A percentile compares a stretch with the other conserved stretches of the same genome.
These are phyloP conservation scores for Recurvomyces mirabilis DNA, from an alignment of 495 filamentous ascomycete genomes.

Conservation along the genomic window DNA sequence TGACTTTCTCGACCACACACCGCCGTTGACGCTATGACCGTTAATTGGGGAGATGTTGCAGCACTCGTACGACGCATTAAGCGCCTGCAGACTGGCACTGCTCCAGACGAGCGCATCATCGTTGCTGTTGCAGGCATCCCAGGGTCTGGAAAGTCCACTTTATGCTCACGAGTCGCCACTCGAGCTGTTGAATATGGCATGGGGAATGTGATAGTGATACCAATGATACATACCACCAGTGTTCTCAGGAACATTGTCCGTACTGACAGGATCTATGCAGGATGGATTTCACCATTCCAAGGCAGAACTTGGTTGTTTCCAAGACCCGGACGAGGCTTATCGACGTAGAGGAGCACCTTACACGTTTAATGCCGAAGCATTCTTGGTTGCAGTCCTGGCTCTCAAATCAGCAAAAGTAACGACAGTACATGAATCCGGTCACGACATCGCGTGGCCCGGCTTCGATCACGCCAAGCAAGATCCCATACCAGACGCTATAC, in stretches of 20 bases:
- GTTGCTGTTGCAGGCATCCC: background rate
- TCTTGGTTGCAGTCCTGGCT: background rate
- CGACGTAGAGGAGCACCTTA: background rate
- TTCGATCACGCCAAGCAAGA: background rate
- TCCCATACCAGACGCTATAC: background rate
- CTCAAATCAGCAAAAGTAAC: background rate
- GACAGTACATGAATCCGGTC: background rate
- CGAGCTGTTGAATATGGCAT: background rate
- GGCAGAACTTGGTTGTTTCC: background rate
- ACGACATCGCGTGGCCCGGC: background rate
- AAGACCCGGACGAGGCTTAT: background rate
- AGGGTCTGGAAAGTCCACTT: background rate
- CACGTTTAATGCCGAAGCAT: background rate
- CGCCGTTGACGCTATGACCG: too few species aligned
- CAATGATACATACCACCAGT: background rate
- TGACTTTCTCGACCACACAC: too few species aligned
- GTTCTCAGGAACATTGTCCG: background rate
- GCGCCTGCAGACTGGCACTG: too few species aligned
- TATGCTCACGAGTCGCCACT: background rate
- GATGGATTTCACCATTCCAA: background rate
- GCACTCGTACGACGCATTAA: too few species aligned
- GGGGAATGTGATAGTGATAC: background rate
- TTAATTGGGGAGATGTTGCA: too few species aligned
- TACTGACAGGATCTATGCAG: background rate
- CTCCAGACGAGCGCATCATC: too few species aligned